Conservation (phyloP, 1,139 yeast genomes). For the Maudiozyma humilis region DNA sequence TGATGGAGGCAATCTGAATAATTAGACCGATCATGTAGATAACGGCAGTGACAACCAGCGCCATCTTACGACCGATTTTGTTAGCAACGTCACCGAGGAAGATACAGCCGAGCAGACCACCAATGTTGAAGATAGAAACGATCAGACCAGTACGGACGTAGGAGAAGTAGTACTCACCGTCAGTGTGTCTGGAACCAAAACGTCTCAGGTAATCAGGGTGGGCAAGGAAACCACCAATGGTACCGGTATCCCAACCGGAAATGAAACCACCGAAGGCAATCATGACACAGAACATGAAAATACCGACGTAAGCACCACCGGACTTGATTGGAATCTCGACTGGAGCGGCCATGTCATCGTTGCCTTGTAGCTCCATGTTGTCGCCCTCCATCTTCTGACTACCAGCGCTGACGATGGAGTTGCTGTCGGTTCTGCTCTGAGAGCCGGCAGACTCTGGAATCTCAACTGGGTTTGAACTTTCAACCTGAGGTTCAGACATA, state of each 20-base stretch:
- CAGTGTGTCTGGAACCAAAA: constrained; percentile 8
- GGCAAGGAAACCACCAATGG: constrained; percentile 8
- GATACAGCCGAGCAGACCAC: constrained; percentile 10
- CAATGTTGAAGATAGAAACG: constrained; percentile 4
- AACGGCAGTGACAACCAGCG: constrained; percentile 7
- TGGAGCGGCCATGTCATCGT: neutral
- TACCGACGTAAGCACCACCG: constrained; percentile 1
- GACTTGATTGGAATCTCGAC: neutral
- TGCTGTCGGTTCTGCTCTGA: neutral
- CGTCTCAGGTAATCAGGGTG: constrained; percentile 9
- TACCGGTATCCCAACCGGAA: constrained; percentile 8
- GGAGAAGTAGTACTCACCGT: constrained; percentile 11
- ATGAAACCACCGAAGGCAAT: constrained; percentile 6
- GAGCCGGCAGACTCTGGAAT: neutral
- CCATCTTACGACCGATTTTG: constrained; percentile 9
- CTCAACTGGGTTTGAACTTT: neutral
- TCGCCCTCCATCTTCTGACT: neutral
- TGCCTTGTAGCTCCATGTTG: neutral
- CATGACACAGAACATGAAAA: constrained; percentile 3
- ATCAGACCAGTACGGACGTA: constrained; percentile 11
- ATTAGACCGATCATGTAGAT: constrained; percentile 14
- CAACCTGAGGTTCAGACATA: constrained; percentile 1
- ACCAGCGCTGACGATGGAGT: neutral
- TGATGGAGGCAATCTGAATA: constrained; percentile 10
- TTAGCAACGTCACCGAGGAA: constrained; percentile 8